Base-by-base conservation (phyloP, 164 flowering plant species). In the Nymphaea colorata region DNA sequence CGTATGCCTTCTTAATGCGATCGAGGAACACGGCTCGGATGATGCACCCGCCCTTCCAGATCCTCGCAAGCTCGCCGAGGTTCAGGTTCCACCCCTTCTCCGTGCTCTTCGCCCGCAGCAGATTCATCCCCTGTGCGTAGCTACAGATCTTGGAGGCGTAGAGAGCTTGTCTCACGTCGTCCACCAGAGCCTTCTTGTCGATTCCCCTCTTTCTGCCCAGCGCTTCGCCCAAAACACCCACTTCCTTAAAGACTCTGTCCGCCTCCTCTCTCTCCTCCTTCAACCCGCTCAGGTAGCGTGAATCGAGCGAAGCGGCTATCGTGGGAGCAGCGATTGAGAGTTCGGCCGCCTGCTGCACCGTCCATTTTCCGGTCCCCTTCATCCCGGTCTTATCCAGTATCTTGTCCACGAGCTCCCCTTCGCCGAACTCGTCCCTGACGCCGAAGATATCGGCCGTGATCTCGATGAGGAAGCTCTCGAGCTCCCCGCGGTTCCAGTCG, bases 301-400 rank as follows among this genome's bases (percentile, higher is more conserved):
- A 67, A 67, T 80, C 83, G 43, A 80, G 64, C 8, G 81, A 78
- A 8, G 83, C 83, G 5, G 83, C 83, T 53, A 80, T 80, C 0
- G 83, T 78, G 2, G 83, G 83, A 5, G 81, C 81, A 2, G 84
- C 79, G n/a, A 79, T 72, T 0, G 82, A 75, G 53, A 81, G 72
- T 75, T 81, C 84, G 4, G 84, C 84, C 7, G 84, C 84, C 67
- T 81, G 84, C 73, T 81, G 84, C 57, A 81, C 84, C 8, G 84
- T 82, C 82, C 84, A 79, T 57, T 82, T 82, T 67, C 82, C 84
- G 0, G 82, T 82, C 4, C 84, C 84, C 68, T 81, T 81, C 82
- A 81, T 79, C 71, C 84, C 84, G 7, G 82, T 81, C 69, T 79
- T 79, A 65, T 81, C 84, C 69, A 81, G 64, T 43, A 81, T 77